A percentile compares a stretch with the other conserved stretches of the same genome.
These are phyloP conservation scores for Porphyra umbilicalis DNA, from an alignment of 31 red algal species.

Conservation along the genomic window DNA sequence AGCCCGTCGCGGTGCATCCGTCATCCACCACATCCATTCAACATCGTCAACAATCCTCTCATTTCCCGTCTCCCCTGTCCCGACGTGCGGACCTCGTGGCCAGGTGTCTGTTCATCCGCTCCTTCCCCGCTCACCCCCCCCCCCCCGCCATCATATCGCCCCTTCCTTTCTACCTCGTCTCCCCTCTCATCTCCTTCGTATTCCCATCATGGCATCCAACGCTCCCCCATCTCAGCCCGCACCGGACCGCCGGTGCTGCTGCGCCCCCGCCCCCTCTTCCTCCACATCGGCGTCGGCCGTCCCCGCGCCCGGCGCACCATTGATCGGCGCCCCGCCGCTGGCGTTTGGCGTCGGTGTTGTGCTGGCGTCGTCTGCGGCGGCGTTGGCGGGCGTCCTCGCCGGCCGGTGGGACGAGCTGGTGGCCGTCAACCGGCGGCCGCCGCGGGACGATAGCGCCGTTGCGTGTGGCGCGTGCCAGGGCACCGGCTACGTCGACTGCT, in stretches of 20 bases:
- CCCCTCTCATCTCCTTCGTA: too few species aligned
- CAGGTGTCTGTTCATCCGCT: too few species aligned
- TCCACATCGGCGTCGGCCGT: background rate
- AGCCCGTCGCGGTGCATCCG: too few species aligned
- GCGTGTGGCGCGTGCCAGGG: constrained; percentile 24
- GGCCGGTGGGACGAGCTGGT: background rate
- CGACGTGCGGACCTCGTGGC: too few species aligned
- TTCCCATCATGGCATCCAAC: background rate
- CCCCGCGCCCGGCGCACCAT: background rate
- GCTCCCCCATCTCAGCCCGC: background rate
- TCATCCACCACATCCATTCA: too few species aligned
- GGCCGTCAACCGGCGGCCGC: background rate
- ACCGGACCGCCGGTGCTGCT: background rate
- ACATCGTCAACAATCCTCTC: too few species aligned
- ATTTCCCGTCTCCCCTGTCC: too few species aligned
- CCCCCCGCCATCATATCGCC: too few species aligned
- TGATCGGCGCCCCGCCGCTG: background rate
- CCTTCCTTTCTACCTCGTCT: too few species aligned
- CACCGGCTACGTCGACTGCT: constrained; percentile 35
- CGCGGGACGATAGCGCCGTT: background rate
- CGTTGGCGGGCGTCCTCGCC: background rate
- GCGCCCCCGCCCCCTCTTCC: background rate
- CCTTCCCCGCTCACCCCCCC: too few species aligned
- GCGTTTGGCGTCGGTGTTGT: background rate
- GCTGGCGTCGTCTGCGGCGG: background rate